Evolutionary conservation across 2,329 filamentous ascomycete species (phyloP), one percentile per base, ranked within the genome.

Genomic region (Chrysosporium queenslandicum): DNA sequence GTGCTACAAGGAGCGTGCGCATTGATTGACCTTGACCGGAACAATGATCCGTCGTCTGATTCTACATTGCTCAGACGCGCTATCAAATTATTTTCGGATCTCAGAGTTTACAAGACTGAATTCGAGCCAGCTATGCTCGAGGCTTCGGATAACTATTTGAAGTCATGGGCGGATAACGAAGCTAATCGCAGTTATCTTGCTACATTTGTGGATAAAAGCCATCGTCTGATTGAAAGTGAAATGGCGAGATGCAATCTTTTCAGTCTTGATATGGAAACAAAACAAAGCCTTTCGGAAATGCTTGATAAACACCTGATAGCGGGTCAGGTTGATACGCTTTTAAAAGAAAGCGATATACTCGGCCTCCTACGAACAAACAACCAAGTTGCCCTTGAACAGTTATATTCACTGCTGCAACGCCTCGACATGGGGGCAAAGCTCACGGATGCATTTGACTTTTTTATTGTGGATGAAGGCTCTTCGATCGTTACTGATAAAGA

Each of bases 61-160:
- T 68, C 78, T 0, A 67, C 70, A 2, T 70, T 90, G n/a, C 79
- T 97, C 49, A 81, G 79, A 58, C 81, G 87, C 52, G 78, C 86
- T 0, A 80, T 97, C 47, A 79, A 82, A 54, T 88, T 96, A 79
- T 78, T 97, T 56, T 83, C 94, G 60, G 80, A 89, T n/a, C 78
- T 96, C 42, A 81, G 83, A 50, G 80, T 91, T 2, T 98, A 97
- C 66, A 79, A 77, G 0, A 83, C 77, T 55, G 74, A 79, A 12
- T 95, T 98, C 60, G 92, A 97, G 67, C 82, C 85, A 3, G 72
- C 75, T 3, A 84, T 96, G 57, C 70, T 95, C 50, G 70, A 74
- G 7, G 68, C 77, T 4, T 92, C 91, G 0, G 76, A 80, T 50
- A 64, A 70, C 0, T 96, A 85, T 61, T 83, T 92, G 58, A 64